Conservation (phyloP, 2,329 filamentous ascomycete genomes). For the Clarireedia hainanense region DNA sequence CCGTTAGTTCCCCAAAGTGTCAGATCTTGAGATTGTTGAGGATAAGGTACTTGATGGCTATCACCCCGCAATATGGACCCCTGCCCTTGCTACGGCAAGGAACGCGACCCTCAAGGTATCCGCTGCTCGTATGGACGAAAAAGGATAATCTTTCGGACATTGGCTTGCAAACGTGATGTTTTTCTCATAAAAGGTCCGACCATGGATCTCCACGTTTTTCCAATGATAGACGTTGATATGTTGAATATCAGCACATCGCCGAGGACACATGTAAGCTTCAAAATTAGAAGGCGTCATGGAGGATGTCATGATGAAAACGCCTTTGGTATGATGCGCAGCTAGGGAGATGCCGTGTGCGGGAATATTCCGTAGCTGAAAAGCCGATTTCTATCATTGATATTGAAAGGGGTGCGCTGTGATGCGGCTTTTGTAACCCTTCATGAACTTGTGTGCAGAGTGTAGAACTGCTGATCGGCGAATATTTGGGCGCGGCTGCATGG, state of each 20-base stretch:
- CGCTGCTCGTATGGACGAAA: constrained; percentile 6
- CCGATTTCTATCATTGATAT: no score
- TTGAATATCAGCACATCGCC: not conserved
- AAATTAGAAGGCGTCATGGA: not conserved
- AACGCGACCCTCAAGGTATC: not conserved
- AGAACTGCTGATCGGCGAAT: constrained; percentile 1
- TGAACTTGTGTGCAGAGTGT: not conserved
- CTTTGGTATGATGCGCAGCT: constrained; percentile 1
- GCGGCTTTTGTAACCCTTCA: not conserved
- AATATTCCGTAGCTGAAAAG: not conserved
- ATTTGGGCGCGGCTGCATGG: not conserved
- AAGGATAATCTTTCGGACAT: not conserved
- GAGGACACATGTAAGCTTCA: constrained; percentile 7
- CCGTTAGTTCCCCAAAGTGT: constrained; percentile 1
- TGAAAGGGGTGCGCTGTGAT: no score
- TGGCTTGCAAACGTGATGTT: constrained; percentile 2
- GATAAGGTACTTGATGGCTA: not conserved
- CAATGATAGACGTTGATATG: not conserved
- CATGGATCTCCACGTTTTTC: constrained; percentile 1
- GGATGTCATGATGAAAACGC: constrained; percentile 5
- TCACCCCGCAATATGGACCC: constrained; percentile 3
- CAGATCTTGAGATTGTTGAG: not conserved
- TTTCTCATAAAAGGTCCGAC: not conserved
- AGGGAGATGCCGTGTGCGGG: not conserved
- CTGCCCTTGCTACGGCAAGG: not conserved